A percentile compares a stretch with the other conserved stretches of the same genome.
Evolutionary conservation across 352 stramenopile species (phyloP).

Genomic region (Phytophthora agathidicida): DNA sequence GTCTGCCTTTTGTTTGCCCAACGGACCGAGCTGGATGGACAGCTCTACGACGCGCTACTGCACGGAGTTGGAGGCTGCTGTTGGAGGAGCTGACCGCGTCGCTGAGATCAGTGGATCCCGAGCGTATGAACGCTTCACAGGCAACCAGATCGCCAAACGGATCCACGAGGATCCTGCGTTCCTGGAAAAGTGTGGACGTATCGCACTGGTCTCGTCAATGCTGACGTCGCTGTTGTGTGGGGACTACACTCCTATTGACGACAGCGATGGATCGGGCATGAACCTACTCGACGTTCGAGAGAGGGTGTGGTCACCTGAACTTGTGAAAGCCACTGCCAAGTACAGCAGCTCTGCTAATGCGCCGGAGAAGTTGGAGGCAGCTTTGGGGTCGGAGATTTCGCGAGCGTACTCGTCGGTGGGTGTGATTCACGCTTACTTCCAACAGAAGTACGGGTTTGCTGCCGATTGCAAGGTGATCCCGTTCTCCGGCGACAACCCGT

Average conservation of each 20-base stretch:
- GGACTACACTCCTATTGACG: constrained; percentile 72
- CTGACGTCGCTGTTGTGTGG: constrained; percentile 77
- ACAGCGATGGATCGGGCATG: constrained; percentile 85
- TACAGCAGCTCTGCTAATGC: constrained; percentile 28
- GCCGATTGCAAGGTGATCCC: constrained; percentile 64
- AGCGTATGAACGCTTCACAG: constrained; percentile 85
- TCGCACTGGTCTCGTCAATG: constrained; percentile 73
- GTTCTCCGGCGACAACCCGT: constrained; percentile 88
- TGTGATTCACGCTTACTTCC: constrained; percentile 63
- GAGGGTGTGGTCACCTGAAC: constrained; percentile 57
- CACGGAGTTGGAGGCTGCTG: constrained; percentile 50
- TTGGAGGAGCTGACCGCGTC: constrained; percentile 63
- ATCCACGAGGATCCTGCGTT: constrained; percentile 54
- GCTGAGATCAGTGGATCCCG: constrained; percentile 79
- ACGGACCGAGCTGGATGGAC: constrained; percentile 89
- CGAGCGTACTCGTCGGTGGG: constrained; percentile 54
- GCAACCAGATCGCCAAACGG: constrained; percentile 76
- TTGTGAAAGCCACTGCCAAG: constrained; percentile 45
- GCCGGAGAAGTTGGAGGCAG: constrained; percentile 22
- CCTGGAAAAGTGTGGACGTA: constrained; percentile 48
- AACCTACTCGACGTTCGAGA: constrained; percentile 79
- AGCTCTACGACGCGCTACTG: constrained; percentile 74
- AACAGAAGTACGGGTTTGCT: constrained; percentile 66
- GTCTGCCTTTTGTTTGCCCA: constrained; percentile 53
- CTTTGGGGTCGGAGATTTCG: constrained; percentile 51